Evolutionary conservation across 768 basidiomycete genomes (phyloP), one percentile per base, ranked within the genome.

Genomic region (Sutorius australiensis): DNA sequence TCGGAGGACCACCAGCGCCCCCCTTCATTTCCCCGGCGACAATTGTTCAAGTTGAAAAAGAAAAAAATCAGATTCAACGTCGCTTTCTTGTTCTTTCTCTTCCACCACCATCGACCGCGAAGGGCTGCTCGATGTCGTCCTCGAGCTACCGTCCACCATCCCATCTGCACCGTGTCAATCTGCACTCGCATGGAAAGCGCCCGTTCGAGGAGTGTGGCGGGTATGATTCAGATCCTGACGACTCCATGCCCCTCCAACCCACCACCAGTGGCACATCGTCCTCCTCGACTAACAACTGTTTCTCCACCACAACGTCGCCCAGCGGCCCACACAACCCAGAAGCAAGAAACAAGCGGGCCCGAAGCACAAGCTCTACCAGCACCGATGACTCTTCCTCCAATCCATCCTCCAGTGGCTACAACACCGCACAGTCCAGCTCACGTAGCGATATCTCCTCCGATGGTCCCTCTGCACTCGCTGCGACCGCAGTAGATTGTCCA

Each of bases 291-390:
- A 47, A 38, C 32, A 51, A 27, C 31, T 63, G 51, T 36, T 54
- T 58, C 19, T 27, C 62, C 13, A 14, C 64, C 2, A 21, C 51
- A 24, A 8, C 51, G 24, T 47, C 36, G 3, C 34, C 50, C 5
- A 21, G 46, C 36, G 48, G 49, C 62, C 59, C 61, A 66, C 72
- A 63, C 47, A 71, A 71, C 59, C 72, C 74, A 43, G 77, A 78
- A 58, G 73, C 80, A 50, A 77, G 80, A 53, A 82, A 77, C 55
- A 84, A 84, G 67, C 69, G 83, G 31, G 79, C 83, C 5, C 70
- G 82, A 42, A 83, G 82, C 54, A 77, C 76, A 32, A 78, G 76
- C 54, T 78, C 75, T 32, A 75, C 75, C 41, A 69, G 67, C n/a
- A 73, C 72, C 50, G 70, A 70, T 38, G 55, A 50, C 53, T 63